A percentile compares a stretch with the other conserved stretches of the same genome.
Evolutionary conservation across 331 rosid genomes (phyloP).

Genomic region (Malus hybrid): DNA sequence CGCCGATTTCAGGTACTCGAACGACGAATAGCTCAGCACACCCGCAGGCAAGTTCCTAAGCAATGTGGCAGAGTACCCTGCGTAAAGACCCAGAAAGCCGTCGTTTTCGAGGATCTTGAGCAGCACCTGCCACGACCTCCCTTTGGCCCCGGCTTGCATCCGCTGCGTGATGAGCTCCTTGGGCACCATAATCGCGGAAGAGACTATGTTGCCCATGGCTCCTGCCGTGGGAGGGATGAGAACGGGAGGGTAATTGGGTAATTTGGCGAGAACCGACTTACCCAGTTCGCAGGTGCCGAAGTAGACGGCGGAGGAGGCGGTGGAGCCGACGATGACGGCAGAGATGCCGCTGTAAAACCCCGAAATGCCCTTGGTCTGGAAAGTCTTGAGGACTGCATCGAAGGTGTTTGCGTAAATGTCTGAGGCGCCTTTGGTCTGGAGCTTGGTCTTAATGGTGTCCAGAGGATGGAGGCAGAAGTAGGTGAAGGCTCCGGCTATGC

Average conservation of each 20-base stretch:
- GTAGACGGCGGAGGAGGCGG: conserved; percentile 78
- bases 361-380: conserved; percentile 43
- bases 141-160: conserved; percentile 82
- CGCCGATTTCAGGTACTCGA: conserved; percentile 74
- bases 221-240: conserved; percentile 81
- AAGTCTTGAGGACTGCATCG: conserved; percentile 61
- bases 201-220: conserved; percentile 76
- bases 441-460: conserved; percentile 78
- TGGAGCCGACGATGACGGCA: conserved; percentile 80
- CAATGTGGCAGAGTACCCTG: conserved; percentile 76
- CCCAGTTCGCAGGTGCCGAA: conserved; percentile 91
- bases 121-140: conserved; percentile 69
- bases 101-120: conserved; percentile 55
- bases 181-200: conserved; percentile 89
- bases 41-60: conserved; percentile 84
- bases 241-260: conserved; percentile 40
- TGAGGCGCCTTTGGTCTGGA: conserved; percentile 84
- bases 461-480: conserved; percentile 84
- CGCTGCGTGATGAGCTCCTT: conserved; percentile 89
- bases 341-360: conserved; percentile 86
- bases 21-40: conserved; percentile 76
- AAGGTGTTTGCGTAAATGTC: conserved; percentile 53
- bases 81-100: conserved; percentile 71
- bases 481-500: conserved; percentile 92
- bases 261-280: conserved; percentile 49